These are phyloP conservation scores for Mimosa bimucronata DNA, from an alignment of 306 rosid species.

Conservation along the genomic window DNA sequence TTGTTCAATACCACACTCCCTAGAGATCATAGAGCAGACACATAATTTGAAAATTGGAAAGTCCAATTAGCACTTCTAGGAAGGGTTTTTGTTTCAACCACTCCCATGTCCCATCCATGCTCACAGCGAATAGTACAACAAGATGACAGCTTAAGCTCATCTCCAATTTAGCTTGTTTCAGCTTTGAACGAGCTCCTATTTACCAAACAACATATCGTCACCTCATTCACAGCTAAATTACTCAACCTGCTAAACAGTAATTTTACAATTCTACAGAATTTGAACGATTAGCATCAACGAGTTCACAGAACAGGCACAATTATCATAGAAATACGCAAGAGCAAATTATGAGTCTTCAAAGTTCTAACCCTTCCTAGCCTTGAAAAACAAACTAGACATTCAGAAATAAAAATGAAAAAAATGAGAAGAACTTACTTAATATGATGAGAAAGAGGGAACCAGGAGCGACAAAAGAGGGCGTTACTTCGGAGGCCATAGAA, in stretches of 20 bases:
- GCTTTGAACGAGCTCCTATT: too few species aligned
- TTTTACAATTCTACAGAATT: not conserved
- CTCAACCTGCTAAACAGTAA: not conserved
- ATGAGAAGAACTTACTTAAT: constrained; percentile 59
- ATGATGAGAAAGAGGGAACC: constrained; percentile 71
- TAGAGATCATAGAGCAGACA: not conserved
- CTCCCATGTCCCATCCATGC: not conserved
- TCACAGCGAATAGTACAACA: not conserved
- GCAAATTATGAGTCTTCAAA: not conserved
- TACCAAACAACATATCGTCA: too few species aligned
- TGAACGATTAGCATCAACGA: not conserved
- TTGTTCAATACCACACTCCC: constrained; percentile 5
- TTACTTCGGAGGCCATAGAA: constrained; percentile 67
- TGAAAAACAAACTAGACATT: not conserved
- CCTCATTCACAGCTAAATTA: not conserved
- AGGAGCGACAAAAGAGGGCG: constrained; percentile 81
- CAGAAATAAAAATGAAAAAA: not conserved
- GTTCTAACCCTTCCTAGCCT: not conserved
- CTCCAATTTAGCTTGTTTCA: constrained; percentile 2
- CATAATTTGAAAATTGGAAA: not conserved
- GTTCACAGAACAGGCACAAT: constrained; percentile 11
- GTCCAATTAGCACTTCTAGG: not conserved
- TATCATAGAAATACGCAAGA: not conserved
- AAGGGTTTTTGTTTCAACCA: too few species aligned
- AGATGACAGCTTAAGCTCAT: not conserved